phyloP scores from a whole-genome alignment of 2,329 filamentous ascomycete genomes.

The Fusarium burgessii region DNA sequence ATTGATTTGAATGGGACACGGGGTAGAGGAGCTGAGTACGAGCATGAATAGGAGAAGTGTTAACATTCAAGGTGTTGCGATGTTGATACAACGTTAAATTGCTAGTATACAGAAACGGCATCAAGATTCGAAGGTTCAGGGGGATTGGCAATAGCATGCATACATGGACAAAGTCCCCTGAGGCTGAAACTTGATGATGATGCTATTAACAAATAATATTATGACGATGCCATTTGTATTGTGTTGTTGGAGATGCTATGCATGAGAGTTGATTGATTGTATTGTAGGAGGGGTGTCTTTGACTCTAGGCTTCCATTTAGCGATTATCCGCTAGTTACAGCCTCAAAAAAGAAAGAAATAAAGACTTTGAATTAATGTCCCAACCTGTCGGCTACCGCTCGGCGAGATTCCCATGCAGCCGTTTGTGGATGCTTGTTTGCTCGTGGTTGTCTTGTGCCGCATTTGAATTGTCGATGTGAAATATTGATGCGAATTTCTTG shows the following conservation, averaged over 20 bases:
- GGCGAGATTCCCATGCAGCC: slow-evolving; percentile 39
- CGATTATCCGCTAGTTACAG: slow-evolving; percentile 27
- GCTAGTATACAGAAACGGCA: slow-evolving; percentile 6
- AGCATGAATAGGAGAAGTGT: neutral
- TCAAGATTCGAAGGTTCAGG: slow-evolving; percentile 24
- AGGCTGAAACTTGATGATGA: slow-evolving; percentile 15
- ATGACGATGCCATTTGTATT: neutral
- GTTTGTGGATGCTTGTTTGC: neutral
- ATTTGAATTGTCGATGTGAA: neutral
- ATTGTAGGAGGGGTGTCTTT: slow-evolving; percentile 5
- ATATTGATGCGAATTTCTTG: neutral
- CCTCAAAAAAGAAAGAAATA: slow-evolving; percentile 9
- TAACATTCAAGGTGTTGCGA: slow-evolving; percentile 13
- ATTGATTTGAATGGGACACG: neutral
- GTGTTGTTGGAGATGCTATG: neutral
- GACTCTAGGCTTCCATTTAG: slow-evolving; percentile 2
- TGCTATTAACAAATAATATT: neutral
- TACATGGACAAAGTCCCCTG: slow-evolving; percentile 20
- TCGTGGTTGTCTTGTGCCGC: slow-evolving; percentile 1
- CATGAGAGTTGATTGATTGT: neutral
- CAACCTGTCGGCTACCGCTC: slow-evolving; percentile 40
- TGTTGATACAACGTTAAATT: slow-evolving; percentile 13
- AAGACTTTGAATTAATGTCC: neutral
- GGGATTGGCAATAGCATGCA: neutral
- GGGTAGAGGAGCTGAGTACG: neutral